Base-by-base conservation (phyloP, 2,329 filamentous ascomycete species). In the Bipolaris victoriae region DNA sequence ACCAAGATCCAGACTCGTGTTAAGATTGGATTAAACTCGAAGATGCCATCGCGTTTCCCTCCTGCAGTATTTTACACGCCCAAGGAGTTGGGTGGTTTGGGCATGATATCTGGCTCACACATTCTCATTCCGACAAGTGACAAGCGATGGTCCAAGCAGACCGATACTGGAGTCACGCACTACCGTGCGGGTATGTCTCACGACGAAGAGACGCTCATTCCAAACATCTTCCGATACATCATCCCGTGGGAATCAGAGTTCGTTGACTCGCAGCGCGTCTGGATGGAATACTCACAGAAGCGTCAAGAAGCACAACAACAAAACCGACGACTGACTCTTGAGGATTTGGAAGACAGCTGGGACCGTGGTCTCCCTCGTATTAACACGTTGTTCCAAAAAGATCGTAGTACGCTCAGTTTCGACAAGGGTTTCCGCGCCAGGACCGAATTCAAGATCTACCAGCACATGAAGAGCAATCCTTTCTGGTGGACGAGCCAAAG, bases 401-500 rank as follows among this genome's bases (percentile, higher is more conserved):
- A 99, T 69, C 86, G 95, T 70, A 97, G 92, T 76, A 99, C 95
- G 0, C 84, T 99, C 62, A 96, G 92, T 71, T 99, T 99, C 72
- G 95, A 99, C 81, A 99, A 99, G 80, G 95, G 95, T 52, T 99
- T 98, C 88, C 89, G 95, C 66, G 88, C 93, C 13, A 86, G 95
- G 52, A 92, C 94, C 10, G 95, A 99, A 76, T 99, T 99, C 83
- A 99, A 99, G 83, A 88, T 95, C 29, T 99, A 98, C 74, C 94
- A 98, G 76, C 83, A 98, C 59, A 98, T 99, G 94, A 97, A 96
- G 86, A 96, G 90, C 79, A 97, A 98, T 74, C 95, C 95, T 0
- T 98, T 98, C 83, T 97, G 93, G 92, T 99, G 95, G 95, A 99
- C 95, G 3, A 96, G 91, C 70, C 94, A 98, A 77, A 85, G 95